Conservation (phyloP, 768 basidiomycete genomes). For the Lactifluus volemus region DNA sequence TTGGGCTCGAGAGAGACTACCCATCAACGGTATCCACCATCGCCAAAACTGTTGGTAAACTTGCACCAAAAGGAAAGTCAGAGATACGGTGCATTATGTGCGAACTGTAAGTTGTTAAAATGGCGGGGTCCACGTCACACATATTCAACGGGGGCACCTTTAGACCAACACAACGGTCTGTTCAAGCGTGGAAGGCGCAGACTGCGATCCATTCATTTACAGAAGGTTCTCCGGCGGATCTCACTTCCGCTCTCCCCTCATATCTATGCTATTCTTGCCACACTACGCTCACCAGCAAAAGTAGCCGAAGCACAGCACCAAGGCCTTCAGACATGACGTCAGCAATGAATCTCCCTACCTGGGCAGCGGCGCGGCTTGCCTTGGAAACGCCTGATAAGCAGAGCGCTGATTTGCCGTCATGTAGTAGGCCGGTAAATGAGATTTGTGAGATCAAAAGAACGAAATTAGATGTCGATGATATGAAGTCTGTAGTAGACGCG, state of each 20-base stretch:
- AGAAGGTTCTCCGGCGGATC: conserved; percentile 4
- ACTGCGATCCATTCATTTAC: conserved; percentile 61
- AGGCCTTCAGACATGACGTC: neutral
- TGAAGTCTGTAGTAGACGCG: conserved; percentile 31
- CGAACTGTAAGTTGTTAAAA: conserved; percentile 38
- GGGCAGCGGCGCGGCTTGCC: conserved; percentile 14
- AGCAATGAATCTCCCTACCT: conserved; percentile 19
- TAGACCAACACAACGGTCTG: conserved; percentile 55
- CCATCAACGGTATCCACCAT: conserved; percentile 84
- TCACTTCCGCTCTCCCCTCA: conserved; percentile 26
- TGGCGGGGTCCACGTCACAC: neutral
- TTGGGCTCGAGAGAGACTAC: conserved; percentile 72
- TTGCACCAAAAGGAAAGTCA: conserved; percentile 54
- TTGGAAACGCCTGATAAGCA: neutral
- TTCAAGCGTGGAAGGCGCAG: conserved; percentile 64
- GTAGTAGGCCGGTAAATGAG: conserved; percentile 19
- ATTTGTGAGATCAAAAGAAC: conserved; percentile 27
- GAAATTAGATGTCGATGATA: conserved; percentile 28
- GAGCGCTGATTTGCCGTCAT: neutral
- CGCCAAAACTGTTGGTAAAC: conserved; percentile 68
- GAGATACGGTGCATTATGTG: conserved; percentile 51
- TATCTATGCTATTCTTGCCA: conserved; percentile 58
- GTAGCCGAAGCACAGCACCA: conserved; percentile 33
- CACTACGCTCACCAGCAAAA: conserved; percentile 50
- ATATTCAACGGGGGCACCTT: neutral